phyloP scores from a whole-genome alignment of 306 rosid species.

The Hippophae tibetana region DNA sequence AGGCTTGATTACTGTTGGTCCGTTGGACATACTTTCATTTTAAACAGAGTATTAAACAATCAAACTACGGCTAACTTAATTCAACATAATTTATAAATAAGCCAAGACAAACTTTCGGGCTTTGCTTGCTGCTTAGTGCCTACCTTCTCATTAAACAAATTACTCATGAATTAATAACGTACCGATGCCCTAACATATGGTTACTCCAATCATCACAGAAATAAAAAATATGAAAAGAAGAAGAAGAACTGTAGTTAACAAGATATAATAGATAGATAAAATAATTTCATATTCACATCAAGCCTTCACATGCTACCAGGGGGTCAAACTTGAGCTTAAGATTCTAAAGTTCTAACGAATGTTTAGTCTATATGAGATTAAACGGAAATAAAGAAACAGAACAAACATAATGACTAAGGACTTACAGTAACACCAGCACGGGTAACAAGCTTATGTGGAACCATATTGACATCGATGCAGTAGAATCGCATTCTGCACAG shows the following conservation, averaged over 20 bases:
- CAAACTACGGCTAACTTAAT: background rate
- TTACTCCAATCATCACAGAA: background rate
- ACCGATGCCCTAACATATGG: too few relatives aligned
- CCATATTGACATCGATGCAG: slow-evolving; percentile 61
- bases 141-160: too few relatives aligned
- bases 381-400: background rate
- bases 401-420: slow-evolving; percentile 17
- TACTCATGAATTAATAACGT: too few relatives aligned
- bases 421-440: slow-evolving; percentile 87
- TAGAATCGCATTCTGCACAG: slow-evolving; percentile 64
- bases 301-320: background rate
- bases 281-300: background rate
- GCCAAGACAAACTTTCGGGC: too few relatives aligned
- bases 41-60: background rate
- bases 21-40: too few relatives aligned
- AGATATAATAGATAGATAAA: background rate
- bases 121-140: too few relatives aligned
- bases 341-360: too few relatives aligned
- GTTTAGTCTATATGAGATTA: too few relatives aligned
- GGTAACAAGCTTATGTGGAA: slow-evolving; percentile 68
- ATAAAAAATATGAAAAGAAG: background rate
- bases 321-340: background rate
- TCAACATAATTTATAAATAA: too few relatives aligned
- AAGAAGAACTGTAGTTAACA: background rate
- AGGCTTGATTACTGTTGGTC: background rate